Percentiles rank a stretch among this genome's conserved stretches.
phyloP scores from a whole-genome alignment of 2,329 filamentous ascomycete species.

The Aspergillus arachidicola region DNA sequence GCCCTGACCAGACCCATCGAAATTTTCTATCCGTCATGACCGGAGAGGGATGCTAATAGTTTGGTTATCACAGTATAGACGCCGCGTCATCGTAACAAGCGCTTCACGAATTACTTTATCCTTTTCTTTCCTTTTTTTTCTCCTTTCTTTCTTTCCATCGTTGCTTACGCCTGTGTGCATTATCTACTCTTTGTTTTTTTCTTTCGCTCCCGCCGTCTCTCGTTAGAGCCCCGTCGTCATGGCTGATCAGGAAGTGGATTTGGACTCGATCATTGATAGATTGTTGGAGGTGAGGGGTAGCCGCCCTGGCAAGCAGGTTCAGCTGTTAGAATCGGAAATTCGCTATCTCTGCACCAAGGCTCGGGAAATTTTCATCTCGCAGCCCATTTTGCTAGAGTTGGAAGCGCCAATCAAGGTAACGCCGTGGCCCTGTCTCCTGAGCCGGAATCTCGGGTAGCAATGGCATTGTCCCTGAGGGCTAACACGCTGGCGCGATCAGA shows the following conservation, averaged over 20 bases:
- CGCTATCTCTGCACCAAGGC: constrained; percentile 97
- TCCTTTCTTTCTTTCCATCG: constrained; percentile 25
- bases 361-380: constrained; percentile 98
- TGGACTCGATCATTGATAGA: constrained; percentile 99
- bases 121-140: constrained; percentile 21
- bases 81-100: constrained; percentile 36
- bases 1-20: constrained; percentile 1
- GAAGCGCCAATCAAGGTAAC: constrained; percentile 97
- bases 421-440: background rate
- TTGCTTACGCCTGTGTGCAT: constrained; percentile 12
- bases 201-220: constrained; percentile 29
- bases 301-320: constrained; percentile 97
- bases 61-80: constrained; percentile 32
- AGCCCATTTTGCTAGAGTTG: constrained; percentile 95
- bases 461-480: constrained; percentile 12
- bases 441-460: constrained; percentile 1
- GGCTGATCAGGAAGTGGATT: constrained; percentile 87
- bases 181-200: constrained; percentile 22
- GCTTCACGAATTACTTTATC: constrained; percentile 34
- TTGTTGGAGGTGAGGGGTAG: constrained; percentile 96
- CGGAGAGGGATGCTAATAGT: constrained; percentile 10
- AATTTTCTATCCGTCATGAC: constrained; percentile 15
- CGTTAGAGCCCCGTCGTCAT: constrained; percentile 55
- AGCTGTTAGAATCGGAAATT: constrained; percentile 94
- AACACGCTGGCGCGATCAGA: constrained; percentile 58